These are phyloP conservation scores for Phytophthora melonis DNA, from an alignment of 352 stramenopile species.

Conservation along the genomic window DNA sequence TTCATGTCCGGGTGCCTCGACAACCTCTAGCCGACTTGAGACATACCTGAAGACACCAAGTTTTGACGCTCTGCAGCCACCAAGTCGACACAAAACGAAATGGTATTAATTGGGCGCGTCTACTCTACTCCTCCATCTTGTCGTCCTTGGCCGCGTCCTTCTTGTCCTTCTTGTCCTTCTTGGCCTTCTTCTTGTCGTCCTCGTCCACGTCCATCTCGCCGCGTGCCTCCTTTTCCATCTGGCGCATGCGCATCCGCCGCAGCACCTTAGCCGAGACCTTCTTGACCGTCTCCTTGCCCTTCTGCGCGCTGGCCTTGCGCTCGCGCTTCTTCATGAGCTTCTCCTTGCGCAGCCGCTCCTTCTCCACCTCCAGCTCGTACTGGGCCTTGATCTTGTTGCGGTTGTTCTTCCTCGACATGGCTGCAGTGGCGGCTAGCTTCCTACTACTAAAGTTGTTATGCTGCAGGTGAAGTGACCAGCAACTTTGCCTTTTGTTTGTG, in stretches of 20 bases:
- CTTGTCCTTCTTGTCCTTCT: constrained; percentile 34
- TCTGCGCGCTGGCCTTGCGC: constrained; percentile 61
- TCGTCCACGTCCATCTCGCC: constrained; percentile 54
- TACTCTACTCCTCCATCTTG: constrained; percentile 76
- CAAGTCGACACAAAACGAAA: not conserved
- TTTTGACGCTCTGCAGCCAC: constrained; percentile 25
- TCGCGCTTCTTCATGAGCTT: constrained; percentile 80
- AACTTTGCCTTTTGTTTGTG: constrained; percentile 4
- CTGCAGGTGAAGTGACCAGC: not conserved
- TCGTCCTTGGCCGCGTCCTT: constrained; percentile 36
- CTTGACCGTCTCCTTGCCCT: constrained; percentile 69
- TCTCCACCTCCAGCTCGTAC: constrained; percentile 83
- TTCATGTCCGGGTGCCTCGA: constrained; percentile 77
- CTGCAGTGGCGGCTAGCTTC: not conserved
- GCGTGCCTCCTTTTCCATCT: constrained; percentile 66
- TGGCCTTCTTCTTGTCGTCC: constrained; percentile 30
- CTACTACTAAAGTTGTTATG: not conserved
- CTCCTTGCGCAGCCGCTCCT: constrained; percentile 77
- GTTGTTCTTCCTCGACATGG: constrained; percentile 87
- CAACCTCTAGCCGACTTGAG: constrained; percentile 43
- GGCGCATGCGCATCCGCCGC: constrained; percentile 65
- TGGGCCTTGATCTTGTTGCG: constrained; percentile 83
- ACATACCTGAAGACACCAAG: not conserved
- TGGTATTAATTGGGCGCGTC: not conserved
- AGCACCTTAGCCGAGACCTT: constrained; percentile 82